Evolutionary conservation across 768 basidiomycete species (phyloP).

Genomic region (Auriculariales sp.): DNA sequence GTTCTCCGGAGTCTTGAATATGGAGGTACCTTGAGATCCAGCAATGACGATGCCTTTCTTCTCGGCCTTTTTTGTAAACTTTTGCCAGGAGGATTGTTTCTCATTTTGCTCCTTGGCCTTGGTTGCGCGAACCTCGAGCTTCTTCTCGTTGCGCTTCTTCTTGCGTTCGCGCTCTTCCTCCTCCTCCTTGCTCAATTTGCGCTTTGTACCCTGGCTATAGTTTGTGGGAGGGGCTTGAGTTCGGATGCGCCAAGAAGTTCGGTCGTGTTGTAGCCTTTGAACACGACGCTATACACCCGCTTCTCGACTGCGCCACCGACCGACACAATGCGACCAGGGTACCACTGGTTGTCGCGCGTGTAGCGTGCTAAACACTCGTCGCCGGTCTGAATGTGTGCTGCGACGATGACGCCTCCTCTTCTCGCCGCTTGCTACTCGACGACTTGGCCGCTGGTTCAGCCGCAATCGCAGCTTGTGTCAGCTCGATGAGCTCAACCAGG

Average conservation of each 20-base stretch:
- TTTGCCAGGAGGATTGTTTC: constrained; percentile 85
- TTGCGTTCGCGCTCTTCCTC: constrained; percentile 80
- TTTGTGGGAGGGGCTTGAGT: constrained; percentile 45
- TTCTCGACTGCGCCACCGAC: constrained; percentile 73
- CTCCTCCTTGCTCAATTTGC: constrained; percentile 64
- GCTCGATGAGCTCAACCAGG: constrained; percentile 68
- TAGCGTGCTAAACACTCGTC: constrained; percentile 81
- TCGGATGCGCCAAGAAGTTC: constrained; percentile 65
- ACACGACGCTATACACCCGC: constrained; percentile 76
- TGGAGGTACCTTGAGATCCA: constrained; percentile 75
- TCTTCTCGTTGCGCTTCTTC: constrained; percentile 95
- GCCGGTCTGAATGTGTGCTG: constrained; percentile 53
- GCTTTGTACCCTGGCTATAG: constrained; percentile 30
- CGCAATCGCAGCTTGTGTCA: constrained; percentile 58
- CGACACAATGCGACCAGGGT: constrained; percentile 77
- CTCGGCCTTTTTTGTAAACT: constrained; percentile 88
- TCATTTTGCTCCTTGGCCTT: constrained; percentile 79
- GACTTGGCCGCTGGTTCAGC: constrained; percentile 47
- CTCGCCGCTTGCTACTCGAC: constrained; percentile 34
- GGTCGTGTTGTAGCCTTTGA: constrained; percentile 85
- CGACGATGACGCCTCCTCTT: constrained; percentile 28
- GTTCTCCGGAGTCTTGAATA: constrained; percentile 90
- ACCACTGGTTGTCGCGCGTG: constrained; percentile 72
- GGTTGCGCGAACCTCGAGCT: constrained; percentile 63
- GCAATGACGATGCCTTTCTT: constrained; percentile 89